phyloP scores from a whole-genome alignment of 2,329 filamentous ascomycete species.

The Atkinsonella texensis region DNA sequence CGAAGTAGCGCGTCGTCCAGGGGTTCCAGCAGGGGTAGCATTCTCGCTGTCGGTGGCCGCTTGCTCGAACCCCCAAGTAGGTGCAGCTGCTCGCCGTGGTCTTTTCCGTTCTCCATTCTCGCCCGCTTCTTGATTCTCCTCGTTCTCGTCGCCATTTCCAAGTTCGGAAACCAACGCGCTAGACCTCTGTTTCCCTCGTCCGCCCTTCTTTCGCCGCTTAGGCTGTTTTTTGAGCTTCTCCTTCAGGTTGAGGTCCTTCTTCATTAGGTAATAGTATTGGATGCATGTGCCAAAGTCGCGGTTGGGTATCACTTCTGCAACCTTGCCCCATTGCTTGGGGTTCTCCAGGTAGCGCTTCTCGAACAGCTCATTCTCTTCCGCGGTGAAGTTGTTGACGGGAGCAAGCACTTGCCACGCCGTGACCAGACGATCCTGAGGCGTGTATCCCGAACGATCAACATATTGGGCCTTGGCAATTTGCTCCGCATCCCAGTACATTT shows the following conservation, averaged over 20 bases:
- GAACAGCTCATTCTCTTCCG: constrained; percentile 57
- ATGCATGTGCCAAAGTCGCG: constrained; percentile 71
- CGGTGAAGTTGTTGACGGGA: constrained; percentile 61
- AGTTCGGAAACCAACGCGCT: constrained; percentile 56
- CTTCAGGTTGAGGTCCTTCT: constrained; percentile 62
- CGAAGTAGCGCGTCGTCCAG: constrained; percentile 35
- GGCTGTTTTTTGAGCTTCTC: constrained; percentile 59
- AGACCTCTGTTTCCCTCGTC: constrained; percentile 45
- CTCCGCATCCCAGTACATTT: constrained; percentile 52
- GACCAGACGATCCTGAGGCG: constrained; percentile 54
- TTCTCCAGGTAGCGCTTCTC: constrained; percentile 63
- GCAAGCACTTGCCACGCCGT: constrained; percentile 61
- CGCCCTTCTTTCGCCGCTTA: constrained; percentile 43
- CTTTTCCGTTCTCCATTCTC: constrained; percentile 50
- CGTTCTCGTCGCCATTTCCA: constrained; percentile 44
- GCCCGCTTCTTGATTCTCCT: constrained; percentile 42
- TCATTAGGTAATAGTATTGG: constrained; percentile 76
- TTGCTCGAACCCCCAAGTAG: constrained; percentile 58
- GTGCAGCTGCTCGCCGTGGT: constrained; percentile 54
- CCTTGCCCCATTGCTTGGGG: constrained; percentile 73
- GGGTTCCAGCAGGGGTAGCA: constrained; percentile 44
- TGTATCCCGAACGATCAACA: constrained; percentile 52
- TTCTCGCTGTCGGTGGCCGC: constrained; percentile 47
- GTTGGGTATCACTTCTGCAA: constrained; percentile 54
- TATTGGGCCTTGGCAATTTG: constrained; percentile 48